phyloP scores from a whole-genome alignment of 306 rosid genomes.

The Cucumis cinereus region DNA sequence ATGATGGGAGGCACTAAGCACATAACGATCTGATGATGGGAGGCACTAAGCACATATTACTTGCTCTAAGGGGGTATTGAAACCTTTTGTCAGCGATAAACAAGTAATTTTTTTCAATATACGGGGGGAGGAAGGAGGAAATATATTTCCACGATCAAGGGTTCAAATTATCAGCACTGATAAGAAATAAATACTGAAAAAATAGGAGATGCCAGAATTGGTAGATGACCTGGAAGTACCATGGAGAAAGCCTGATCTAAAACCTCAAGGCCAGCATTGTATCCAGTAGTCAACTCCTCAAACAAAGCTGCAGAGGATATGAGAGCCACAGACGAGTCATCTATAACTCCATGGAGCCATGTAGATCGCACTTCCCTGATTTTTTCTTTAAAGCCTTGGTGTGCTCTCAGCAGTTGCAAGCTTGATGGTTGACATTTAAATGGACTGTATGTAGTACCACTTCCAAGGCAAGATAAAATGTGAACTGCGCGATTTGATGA shows the following conservation, averaged over 20 bases:
- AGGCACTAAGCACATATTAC: background rate
- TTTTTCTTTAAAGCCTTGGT: slow-evolving; percentile 83
- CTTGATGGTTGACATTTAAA: slow-evolving; percentile 62
- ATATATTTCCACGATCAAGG: background rate
- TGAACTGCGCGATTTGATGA: slow-evolving; percentile 51
- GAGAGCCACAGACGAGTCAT: slow-evolving; percentile 70
- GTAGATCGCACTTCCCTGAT: slow-evolving; percentile 46
- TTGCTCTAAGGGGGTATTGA: background rate
- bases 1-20: background rate
- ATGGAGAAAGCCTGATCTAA: slow-evolving; percentile 73
- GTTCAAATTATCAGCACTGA: background rate
- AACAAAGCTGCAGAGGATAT: slow-evolving; percentile 72
- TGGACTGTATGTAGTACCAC: slow-evolving; percentile 48
- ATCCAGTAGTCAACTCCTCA: slow-evolving; percentile 76
- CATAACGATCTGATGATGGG: slow-evolving; percentile 1
- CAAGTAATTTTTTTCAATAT: background rate
- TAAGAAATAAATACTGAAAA: slow-evolving; percentile 8
- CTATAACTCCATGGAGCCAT: slow-evolving; percentile 62
- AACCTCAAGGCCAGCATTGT: slow-evolving; percentile 53
- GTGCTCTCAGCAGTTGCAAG: slow-evolving; percentile 72
- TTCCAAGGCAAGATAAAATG: slow-evolving; percentile 74
- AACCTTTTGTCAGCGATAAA: background rate
- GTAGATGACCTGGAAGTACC: slow-evolving; percentile 74
- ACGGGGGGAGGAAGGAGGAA: background rate
- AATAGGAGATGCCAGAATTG: background rate